Base-by-base conservation (phyloP, 345 rosid genomes). In the Lepidium didymum region DNA sequence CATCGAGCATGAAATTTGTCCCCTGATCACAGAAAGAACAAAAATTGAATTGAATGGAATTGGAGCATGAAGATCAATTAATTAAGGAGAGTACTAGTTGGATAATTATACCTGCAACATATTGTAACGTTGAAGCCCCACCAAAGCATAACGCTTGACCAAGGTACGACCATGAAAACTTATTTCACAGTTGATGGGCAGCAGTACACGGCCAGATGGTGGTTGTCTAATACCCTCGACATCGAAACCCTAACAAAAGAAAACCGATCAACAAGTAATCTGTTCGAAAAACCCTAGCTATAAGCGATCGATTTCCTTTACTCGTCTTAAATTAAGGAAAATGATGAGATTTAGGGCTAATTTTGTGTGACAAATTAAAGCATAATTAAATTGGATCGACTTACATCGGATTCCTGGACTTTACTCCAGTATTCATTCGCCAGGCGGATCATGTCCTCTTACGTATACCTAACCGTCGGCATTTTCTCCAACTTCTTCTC, bases 121-220 rank as follows among this genome's bases (percentile, higher is more conserved):
- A 25, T 58, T 58, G 49, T 58, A 59, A 41, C 50, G 37, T 14
- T 59, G 64, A 59, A 59, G 37, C 21, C 64, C 64, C 36, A 27
- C 8, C 6, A 1, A 1, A 59, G 64, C 64, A 41, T 41, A 41
- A n/a, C 5, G 50, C 0, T 41, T 5, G 23, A 59, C 35, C 37
- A 41, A 23, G 7, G 18, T 1, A 53, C 3, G 38, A 52, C 8
- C 1, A 31, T 11, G 10, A 9, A 6, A n/a, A 25, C 5, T 0
- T 12, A 1, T 2, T 56, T 16, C 15, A 37, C 31, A 56, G 33
- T 56, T 16, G 3, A 0, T 8, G 3, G 2, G 0, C 1, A 19
- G 1, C 14, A 56, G 44, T 56, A 31, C 62, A 7, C 2, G 7
- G 0, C 18, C 0, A 37, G 1, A 4, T 18, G 14, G 6, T 27